Evolutionary conservation across 108 stramenopile genomes (phyloP).

Genomic region (Pseudonitzschia delicatissima): DNA sequence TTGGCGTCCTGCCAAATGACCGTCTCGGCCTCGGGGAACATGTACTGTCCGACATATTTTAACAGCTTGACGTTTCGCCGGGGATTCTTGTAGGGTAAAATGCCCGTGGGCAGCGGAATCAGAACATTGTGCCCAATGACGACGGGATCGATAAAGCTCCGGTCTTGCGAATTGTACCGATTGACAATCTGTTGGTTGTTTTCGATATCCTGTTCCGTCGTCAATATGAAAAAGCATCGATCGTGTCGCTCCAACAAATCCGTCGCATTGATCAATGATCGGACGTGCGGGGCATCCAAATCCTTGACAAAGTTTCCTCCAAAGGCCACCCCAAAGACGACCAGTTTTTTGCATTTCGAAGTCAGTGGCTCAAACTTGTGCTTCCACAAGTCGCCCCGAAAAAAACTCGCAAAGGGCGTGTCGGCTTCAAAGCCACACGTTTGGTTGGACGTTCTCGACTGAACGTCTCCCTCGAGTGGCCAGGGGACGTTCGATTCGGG

Average conservation of each 20-base stretch:
- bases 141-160: not conserved
- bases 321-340: constrained; percentile 12
- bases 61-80: constrained; percentile 11
- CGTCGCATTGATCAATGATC: constrained; percentile 1
- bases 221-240: constrained; percentile 16
- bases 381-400: constrained; percentile 6
- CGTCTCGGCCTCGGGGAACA: constrained; percentile 11
- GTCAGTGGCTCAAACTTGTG: not conserved
- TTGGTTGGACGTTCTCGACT: constrained; percentile 1
- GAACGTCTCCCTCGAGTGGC: constrained; percentile 8
- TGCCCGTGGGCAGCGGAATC: not conserved
- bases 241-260: constrained; percentile 1
- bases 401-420: constrained; percentile 1
- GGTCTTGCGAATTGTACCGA: not conserved
- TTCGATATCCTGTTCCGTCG: constrained; percentile 1
- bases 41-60: constrained; percentile 12
- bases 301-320: constrained; percentile 15
- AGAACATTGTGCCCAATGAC: constrained; percentile 8
- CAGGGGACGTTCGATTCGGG: constrained; percentile 13
- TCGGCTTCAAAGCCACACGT: constrained; percentile 5
- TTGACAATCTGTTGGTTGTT: not conserved
- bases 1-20: constrained; percentile 18
- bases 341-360: constrained; percentile 6
- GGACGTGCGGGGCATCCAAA: constrained; percentile 17
- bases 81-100: constrained; percentile 11